A percentile compares a stretch with the other conserved stretches of the same genome.
These are phyloP conservation scores for Candolleomyces eurysporus DNA, from an alignment of 768 basidiomycete species.

Conservation along the genomic window DNA sequence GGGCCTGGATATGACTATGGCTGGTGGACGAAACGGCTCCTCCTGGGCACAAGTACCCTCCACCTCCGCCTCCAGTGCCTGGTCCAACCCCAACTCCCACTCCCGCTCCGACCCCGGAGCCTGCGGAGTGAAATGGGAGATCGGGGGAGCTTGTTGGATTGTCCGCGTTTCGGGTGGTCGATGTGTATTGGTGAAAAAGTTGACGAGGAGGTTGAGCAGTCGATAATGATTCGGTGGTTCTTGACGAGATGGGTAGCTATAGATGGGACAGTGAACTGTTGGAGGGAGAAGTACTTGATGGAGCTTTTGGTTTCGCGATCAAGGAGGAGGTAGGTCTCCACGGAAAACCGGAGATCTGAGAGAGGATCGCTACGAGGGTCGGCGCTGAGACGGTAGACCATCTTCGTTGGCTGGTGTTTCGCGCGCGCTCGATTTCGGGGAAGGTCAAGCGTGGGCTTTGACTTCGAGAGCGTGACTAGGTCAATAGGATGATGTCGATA, in stretches of 20 bases:
- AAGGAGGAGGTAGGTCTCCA: constrained; percentile 87
- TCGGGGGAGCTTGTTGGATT: constrained; percentile 18
- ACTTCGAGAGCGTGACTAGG: too few species aligned
- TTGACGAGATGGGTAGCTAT: constrained; percentile 77
- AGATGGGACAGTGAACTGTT: constrained; percentile 90
- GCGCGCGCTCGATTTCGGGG: too few species aligned
- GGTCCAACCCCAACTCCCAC: background rate
- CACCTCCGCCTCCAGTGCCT: background rate
- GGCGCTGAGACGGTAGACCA: constrained; percentile 14
- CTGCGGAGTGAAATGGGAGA: constrained; percentile 1
- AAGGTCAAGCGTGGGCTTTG: too few species aligned
- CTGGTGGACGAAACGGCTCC: too few species aligned
- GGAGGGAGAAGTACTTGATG: constrained; percentile 89
- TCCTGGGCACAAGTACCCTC: too few species aligned
- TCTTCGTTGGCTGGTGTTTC: background rate
- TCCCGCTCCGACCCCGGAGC: background rate
- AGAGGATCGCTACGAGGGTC: constrained; percentile 48
- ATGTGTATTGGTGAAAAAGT: constrained; percentile 94
- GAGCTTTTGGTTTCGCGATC: constrained; percentile 95
- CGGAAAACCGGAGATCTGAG: constrained; percentile 70
- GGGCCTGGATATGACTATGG: background rate
- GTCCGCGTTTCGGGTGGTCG: constrained; percentile 57
- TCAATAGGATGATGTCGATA: too few species aligned
- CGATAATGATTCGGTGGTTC: constrained; percentile 69
- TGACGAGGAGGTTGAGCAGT: constrained; percentile 78